These are phyloP conservation scores for Apophysomyces ossiformis DNA, from an alignment of 371 early-diverging fungal genomes.

Conservation along the genomic window DNA sequence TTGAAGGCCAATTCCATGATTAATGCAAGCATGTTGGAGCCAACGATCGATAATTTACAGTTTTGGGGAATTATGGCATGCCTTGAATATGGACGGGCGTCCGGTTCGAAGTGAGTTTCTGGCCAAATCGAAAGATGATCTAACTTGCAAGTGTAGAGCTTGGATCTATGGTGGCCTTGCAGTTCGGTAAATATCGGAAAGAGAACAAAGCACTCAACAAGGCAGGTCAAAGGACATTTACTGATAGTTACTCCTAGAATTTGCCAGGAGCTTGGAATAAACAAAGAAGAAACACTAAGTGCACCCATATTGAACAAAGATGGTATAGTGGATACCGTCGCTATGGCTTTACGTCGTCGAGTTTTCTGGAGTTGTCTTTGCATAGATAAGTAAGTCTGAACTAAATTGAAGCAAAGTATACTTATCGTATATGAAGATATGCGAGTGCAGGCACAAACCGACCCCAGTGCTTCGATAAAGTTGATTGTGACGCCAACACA, in stretches of 20 bases:
- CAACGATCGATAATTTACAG: constrained; percentile 60
- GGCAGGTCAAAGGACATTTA: background rate
- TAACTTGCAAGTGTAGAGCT: constrained; percentile 30
- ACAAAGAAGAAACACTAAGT: constrained; percentile 54
- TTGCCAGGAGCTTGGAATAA: constrained; percentile 60
- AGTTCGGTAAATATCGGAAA: constrained; percentile 31
- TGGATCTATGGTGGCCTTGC: constrained; percentile 73
- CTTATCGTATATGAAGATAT: constrained; percentile 25
- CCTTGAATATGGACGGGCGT: constrained; percentile 64
- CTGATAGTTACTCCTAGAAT: constrained; percentile 9
- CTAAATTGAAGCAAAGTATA: background rate
- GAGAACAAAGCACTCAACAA: background rate
- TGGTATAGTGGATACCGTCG: constrained; percentile 49
- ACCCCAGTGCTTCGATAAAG: constrained; percentile 60
- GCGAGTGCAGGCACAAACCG: constrained; percentile 59
- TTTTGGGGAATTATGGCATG: constrained; percentile 63
- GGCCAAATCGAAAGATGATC: background rate
- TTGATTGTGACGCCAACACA: constrained; percentile 56
- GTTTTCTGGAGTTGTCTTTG: constrained; percentile 65
- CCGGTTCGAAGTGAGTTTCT: constrained; percentile 51
- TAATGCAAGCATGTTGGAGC: constrained; percentile 49
- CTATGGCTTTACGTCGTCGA: constrained; percentile 58
- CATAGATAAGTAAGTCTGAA: constrained; percentile 46
- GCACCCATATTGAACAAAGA: constrained; percentile 36
- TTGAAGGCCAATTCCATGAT: constrained; percentile 45